Percentiles rank a stretch among this genome's conserved stretches.
These are phyloP conservation scores for Fusarium sublunatum DNA, from an alignment of 2,329 filamentous ascomycete species.

Conservation along the genomic window DNA sequence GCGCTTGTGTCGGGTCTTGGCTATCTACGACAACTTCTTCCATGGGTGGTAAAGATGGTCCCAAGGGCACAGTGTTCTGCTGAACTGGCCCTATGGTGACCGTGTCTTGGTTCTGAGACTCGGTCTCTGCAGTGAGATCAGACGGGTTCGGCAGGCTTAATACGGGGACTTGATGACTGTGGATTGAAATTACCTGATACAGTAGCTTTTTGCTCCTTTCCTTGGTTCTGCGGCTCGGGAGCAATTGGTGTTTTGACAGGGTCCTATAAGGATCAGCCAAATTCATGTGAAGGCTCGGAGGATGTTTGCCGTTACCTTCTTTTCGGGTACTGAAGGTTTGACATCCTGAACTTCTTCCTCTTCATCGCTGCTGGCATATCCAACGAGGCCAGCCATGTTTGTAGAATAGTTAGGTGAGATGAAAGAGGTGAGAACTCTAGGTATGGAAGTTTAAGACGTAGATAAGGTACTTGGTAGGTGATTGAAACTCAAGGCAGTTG, in stretches of 20 bases:
- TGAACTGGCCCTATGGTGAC: constrained; percentile 47
- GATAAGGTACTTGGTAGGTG: background rate
- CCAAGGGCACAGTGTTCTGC: constrained; percentile 51
- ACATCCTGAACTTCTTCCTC: constrained; percentile 52
- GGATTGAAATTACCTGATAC: constrained; percentile 9
- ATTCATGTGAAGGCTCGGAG: background rate
- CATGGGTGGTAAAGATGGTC: constrained; percentile 54
- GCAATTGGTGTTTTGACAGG: constrained; percentile 4
- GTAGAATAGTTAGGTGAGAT: constrained; percentile 6
- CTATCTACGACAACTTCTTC: constrained; percentile 40
- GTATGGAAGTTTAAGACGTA: constrained; percentile 3
- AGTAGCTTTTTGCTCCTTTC: constrained; percentile 3
- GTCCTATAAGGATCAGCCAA: constrained; percentile 23
- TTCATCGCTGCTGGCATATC: constrained; percentile 64
- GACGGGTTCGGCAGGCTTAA: background rate
- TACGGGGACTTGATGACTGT: background rate
- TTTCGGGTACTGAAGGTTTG: constrained; percentile 8
- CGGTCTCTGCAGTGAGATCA: constrained; percentile 10
- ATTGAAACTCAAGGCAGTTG: constrained; percentile 30
- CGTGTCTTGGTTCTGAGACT: constrained; percentile 17
- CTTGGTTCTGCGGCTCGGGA: constrained; percentile 5
- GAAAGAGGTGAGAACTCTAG: constrained; percentile 8
- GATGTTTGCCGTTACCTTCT: constrained; percentile 25
- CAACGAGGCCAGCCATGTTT: constrained; percentile 60
- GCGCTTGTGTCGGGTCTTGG: constrained; percentile 44